Evolutionary conservation across 768 basidiomycete species (phyloP), one percentile per base, ranked within the genome.

Genomic region (Mycena haematopus): DNA sequence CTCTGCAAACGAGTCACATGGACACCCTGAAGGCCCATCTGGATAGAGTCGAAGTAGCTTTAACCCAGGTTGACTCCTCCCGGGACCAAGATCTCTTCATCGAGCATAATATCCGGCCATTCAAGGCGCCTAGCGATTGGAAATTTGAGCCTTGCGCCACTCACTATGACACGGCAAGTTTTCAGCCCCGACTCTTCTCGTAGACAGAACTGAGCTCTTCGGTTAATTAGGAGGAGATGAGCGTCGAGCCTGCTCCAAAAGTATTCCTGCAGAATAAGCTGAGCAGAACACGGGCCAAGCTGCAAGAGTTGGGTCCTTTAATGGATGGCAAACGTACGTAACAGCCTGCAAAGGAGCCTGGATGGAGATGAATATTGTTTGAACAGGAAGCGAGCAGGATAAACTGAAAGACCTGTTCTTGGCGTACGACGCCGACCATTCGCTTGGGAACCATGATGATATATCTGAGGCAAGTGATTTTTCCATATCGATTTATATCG

Each of bases 231-330:
- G 79, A 76, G 42, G 84, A 80, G 7, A 83, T 93, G 74, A 87
- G 78, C 69, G 73, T 88, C 14, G 93, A 93, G 36, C 76, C 84
- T 22, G 84, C 82, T 9, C 87, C 93, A 0, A 93, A 91, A 73
- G 80, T 92, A 2, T 86, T 91, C 71, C 77, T 95, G 22, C 93
- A 95, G 76, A 95, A 95, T 72, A 90, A 88, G 65, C 80, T 93
- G 25, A 75, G 76, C 53, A 82, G 80, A 59, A 85, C 83, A 59
- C 81, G 84, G 58, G 77, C 73, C 35, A 92, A 90, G 75, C 70
- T 91, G n/a, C 70, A 77, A 54, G 92, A 93, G 65, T 72, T 91
- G 9, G 73, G 68, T n/a, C 80, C 86, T 6, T 67, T 87, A 15
- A 77, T 91, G 7, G 74, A 80, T n/a, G 67, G 80, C 8, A 91